Evolutionary conservation across 495 filamentous ascomycete genomes (phyloP).

Genomic region (Aspergillus affinis): DNA sequence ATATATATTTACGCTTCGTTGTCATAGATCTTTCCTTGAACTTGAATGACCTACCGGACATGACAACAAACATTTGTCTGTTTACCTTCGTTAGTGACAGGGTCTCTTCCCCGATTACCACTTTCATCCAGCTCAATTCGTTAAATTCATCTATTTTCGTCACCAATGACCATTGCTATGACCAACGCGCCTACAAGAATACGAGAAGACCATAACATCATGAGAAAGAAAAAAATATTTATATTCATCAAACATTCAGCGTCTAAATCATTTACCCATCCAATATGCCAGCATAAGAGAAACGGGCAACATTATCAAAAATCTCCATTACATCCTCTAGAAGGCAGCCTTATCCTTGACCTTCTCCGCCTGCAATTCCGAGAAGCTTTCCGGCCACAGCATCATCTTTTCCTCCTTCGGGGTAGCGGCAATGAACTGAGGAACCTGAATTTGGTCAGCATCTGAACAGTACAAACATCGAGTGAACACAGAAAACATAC

Average conservation of each 20-base stretch:
- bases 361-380: slow-evolving; percentile 39
- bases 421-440: slow-evolving; percentile 53
- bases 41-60: too few species aligned
- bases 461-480: too few species aligned
- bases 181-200: too few species aligned
- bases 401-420: slow-evolving; percentile 65
- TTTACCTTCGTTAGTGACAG: too few species aligned
- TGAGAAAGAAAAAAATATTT: background rate
- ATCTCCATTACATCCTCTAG: background rate
- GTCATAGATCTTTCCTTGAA: too few species aligned
- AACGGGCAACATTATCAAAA: background rate
- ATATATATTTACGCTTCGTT: too few species aligned
- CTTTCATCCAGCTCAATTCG: too few species aligned
- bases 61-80: too few species aligned
- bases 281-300: background rate
- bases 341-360: slow-evolving; percentile 17
- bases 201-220: too few species aligned
- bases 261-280: background rate
- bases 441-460: slow-evolving; percentile 35
- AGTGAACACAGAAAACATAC: slow-evolving; percentile 24
- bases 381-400: slow-evolving; percentile 64
- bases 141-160: too few species aligned
- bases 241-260: background rate
- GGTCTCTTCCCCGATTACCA: too few species aligned
- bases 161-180: too few species aligned